phyloP scores from a whole-genome alignment of 805 yeast species.

The Wickerhamomyces bovis region DNA sequence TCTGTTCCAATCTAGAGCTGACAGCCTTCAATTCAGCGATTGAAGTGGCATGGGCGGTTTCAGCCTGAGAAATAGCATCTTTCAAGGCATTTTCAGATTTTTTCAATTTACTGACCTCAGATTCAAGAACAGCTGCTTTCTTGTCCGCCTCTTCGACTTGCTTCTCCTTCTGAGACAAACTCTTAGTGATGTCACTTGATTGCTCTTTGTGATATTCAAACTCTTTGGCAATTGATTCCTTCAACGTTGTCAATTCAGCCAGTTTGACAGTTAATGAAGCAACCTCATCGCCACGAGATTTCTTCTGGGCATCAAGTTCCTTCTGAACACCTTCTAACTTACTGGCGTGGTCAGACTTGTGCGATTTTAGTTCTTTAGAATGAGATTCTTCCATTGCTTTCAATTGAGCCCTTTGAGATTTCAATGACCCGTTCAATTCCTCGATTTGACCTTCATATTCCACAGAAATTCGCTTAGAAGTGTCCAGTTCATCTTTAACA shows the following conservation, averaged over 20 bases:
- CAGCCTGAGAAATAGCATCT: slow-evolving; percentile 1
- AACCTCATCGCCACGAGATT: slow-evolving; percentile 2
- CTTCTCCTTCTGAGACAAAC: neutral
- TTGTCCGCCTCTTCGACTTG: slow-evolving; percentile 2
- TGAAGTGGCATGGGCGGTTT: neutral
- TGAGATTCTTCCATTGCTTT: neutral
- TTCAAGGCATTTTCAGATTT: neutral
- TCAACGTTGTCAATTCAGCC: neutral
- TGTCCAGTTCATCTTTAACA: slow-evolving; percentile 10
- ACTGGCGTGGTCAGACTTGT: neutral
- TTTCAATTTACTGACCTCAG: neutral
- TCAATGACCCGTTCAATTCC: slow-evolving; percentile 9
- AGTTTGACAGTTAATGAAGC: neutral
- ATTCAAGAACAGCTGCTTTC: neutral
- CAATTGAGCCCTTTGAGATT: neutral
- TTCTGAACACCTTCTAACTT: slow-evolving; percentile 6
- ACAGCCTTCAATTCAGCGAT: slow-evolving; percentile 1
- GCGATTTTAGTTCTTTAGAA: neutral
- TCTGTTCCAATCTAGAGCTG: neutral
- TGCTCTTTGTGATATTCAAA: slow-evolving; percentile 4
- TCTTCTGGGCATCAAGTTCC: slow-evolving; percentile 5
- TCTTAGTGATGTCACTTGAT: neutral
- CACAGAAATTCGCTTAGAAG: slow-evolving; percentile 1
- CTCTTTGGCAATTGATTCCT: slow-evolving; percentile 1
- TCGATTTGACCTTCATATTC: slow-evolving; percentile 8